Base-by-base conservation (phyloP, 73 alveolate genomes). In the Breviolum minutum region DNA sequence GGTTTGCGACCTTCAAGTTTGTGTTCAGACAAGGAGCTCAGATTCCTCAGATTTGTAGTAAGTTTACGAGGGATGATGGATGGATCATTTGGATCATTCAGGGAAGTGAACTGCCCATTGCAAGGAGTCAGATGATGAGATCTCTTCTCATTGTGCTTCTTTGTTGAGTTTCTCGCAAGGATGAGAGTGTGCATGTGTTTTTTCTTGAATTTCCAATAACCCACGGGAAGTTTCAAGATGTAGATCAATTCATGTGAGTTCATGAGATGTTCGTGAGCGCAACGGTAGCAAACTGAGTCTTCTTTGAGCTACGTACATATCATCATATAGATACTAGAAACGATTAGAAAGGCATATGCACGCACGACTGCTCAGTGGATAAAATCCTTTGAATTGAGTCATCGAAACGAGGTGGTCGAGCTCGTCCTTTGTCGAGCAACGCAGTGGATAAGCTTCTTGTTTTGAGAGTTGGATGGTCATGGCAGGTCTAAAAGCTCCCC, bases 51-150 rank as follows among this genome's bases (percentile, higher is more conserved):
- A 40, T 2, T 3, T 40, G 54, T 3, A 40, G 54, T 40, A 40
- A 40, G 54, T 2, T 40, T 40, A 0, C 54, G 3, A 40, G 54
- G 54, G 54, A 40, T 40, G 82, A 73, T 54, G 27, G 30, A 0
- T 19, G 12, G 54, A 73, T 30, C 32, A 24, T 71, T 71, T 71
- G 14, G 30, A 12, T 71, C 8, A 20, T 8, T 11, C n/a, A 70
- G 24, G 13, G 1, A 17, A 6, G 81, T 20, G 82, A 73, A 73
- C 9, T 24, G 82, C 82, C 19, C 19, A 0, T 10, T 73, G 2
- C 54, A n/a, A 77, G 86, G 86, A 77, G 26, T 63, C 86, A 5
- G 86, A 27, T 29, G 86, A 77, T 7, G 86, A 77, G 86, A n/a
- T n/a, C 63, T 12, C 14, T 77, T 20, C 86, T 10, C 86, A 77